A percentile compares a stretch with the other conserved stretches of the same genome.
These are phyloP conservation scores for Nicotiana knightiana DNA, from an alignment of 257 asterid genomes.

Conservation along the genomic window DNA sequence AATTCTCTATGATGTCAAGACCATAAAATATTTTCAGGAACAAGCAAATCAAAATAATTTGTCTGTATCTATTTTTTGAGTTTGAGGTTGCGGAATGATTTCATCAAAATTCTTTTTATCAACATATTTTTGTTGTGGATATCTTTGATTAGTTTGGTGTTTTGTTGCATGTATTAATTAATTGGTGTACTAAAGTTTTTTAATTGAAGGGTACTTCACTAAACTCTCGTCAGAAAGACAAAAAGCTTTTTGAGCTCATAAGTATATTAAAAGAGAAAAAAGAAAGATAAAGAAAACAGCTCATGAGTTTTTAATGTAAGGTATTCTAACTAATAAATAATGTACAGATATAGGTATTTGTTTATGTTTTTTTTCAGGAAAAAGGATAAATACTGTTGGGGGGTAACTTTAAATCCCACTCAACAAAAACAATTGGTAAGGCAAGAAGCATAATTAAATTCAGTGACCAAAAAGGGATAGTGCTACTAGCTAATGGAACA, in stretches of 20 bases:
- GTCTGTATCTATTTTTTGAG: too few species aligned
- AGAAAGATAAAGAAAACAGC: not conserved
- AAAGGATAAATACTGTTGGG: slow-evolving; percentile 2
- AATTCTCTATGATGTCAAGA: too few species aligned
- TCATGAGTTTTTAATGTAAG: not conserved
- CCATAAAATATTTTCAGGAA: too few species aligned
- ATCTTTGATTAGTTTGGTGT: too few species aligned
- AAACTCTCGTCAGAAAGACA: not conserved
- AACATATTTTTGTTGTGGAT: too few species aligned
- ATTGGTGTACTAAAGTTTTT: not conserved
- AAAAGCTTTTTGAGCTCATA: not conserved
- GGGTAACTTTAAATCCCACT: slow-evolving; percentile 20
- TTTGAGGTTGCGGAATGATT: too few species aligned
- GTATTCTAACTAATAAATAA: not conserved
- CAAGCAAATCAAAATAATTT: too few species aligned
- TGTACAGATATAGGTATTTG: not conserved
- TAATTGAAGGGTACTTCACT: not conserved
- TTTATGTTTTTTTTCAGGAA: not conserved
- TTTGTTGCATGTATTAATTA: not conserved
- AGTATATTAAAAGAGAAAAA: not conserved
- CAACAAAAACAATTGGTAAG: not conserved
- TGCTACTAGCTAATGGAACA: not conserved
- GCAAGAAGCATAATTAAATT: slow-evolving; percentile 20
- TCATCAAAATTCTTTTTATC: too few species aligned
- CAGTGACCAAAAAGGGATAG: slow-evolving; percentile 17